Evolutionary conservation across 176 grass and related monocot species (phyloP).

Genomic region (Typha latifolia): DNA sequence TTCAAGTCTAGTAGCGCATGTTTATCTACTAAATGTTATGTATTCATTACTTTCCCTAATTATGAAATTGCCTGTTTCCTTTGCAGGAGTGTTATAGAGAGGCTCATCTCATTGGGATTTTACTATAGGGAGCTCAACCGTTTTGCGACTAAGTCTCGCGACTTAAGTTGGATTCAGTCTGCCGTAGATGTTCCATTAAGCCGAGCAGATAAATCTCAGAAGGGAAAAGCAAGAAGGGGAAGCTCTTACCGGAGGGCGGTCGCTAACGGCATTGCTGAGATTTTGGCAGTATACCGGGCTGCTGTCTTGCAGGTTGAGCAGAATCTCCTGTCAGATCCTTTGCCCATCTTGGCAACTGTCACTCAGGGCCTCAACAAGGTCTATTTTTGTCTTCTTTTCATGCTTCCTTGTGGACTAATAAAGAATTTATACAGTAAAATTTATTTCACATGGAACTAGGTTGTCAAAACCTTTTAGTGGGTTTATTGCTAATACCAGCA

Average conservation of each 20-base stretch:
- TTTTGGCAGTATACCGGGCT: slow-evolving; percentile 89
- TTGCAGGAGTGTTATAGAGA: slow-evolving; percentile 74
- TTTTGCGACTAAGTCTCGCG: slow-evolving; percentile 69
- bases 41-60: neutral
- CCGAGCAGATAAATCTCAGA: slow-evolving; percentile 22
- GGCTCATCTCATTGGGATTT: slow-evolving; percentile 74
- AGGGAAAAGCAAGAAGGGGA: slow-evolving; percentile 47
- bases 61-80: slow-evolving; percentile 9
- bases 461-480: too few species aligned
- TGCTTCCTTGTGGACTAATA: neutral
- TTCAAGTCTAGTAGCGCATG: neutral
- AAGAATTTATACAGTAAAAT: too few species aligned
- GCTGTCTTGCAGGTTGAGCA: slow-evolving; percentile 93
- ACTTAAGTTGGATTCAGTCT: slow-evolving; percentile 76
- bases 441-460: too few species aligned
- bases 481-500: too few species aligned
- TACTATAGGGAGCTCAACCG: slow-evolving; percentile 84
- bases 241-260: slow-evolving; percentile 81
- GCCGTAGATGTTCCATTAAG: slow-evolving; percentile 35
- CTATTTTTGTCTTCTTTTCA: too few species aligned
- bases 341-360: slow-evolving; percentile 71
- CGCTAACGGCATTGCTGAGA: slow-evolving; percentile 88
- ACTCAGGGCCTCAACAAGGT: slow-evolving; percentile 88
- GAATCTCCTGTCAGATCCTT: slow-evolving; percentile 80
- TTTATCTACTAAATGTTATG: neutral